These are phyloP conservation scores for Pythium rishiriense DNA, from an alignment of 352 stramenopile species.

Conservation along the genomic window DNA sequence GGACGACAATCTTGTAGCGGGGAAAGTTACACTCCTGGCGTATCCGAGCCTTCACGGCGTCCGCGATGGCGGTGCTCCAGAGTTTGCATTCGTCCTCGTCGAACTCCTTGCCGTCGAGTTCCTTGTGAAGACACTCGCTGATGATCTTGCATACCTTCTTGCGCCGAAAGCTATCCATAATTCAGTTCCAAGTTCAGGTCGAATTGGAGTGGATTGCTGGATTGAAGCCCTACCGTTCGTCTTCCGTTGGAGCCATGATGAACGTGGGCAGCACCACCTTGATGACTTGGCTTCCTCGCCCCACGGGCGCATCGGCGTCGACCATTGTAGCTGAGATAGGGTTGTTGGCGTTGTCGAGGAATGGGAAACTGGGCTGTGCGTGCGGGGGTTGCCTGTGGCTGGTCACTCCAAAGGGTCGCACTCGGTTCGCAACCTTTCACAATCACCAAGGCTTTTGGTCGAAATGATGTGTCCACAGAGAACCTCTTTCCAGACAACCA, in stretches of 20 bases:
- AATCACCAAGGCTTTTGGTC: neutral
- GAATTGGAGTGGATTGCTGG: neutral
- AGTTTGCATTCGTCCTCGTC: conserved; percentile 68
- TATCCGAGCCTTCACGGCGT: conserved; percentile 64
- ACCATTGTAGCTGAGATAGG: conserved; percentile 37
- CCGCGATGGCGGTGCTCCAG: conserved; percentile 67
- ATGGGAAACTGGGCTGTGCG: neutral
- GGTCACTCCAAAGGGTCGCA: conserved; percentile 9
- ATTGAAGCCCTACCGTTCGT: conserved; percentile 48
- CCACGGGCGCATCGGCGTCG: conserved; percentile 42
- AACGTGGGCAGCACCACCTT: conserved; percentile 83
- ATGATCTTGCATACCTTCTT: conserved; percentile 79
- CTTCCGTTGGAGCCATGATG: conserved; percentile 80
- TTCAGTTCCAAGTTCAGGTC: too few relatives aligned
- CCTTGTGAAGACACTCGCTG: conserved; percentile 58
- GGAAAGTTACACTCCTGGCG: conserved; percentile 70
- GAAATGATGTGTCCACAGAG: neutral
- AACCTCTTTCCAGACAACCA: too few relatives aligned
- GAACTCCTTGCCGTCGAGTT: conserved; percentile 75
- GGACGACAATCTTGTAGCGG: conserved; percentile 94
- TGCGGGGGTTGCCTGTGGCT: neutral
- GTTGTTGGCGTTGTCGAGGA: neutral
- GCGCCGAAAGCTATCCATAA: conserved; percentile 52
- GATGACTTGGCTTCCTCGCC: conserved; percentile 63
- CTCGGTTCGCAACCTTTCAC: conserved; percentile 4